Conservation (phyloP, 768 basidiomycete genomes). For the Naganishia vishniacii region DNA sequence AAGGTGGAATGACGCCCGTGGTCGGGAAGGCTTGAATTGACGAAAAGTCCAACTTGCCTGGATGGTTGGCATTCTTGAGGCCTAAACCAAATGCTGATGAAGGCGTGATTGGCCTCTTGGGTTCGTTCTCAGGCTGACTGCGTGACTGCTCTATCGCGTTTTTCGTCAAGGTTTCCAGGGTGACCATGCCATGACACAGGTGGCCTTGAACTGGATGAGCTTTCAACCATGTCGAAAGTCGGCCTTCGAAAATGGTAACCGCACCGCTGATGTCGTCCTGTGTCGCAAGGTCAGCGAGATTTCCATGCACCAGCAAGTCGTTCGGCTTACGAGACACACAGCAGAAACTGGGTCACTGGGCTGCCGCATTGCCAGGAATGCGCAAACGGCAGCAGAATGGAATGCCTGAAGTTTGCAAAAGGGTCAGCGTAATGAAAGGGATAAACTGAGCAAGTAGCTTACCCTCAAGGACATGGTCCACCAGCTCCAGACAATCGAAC, state of each 20-base stretch:
- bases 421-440: neutral
- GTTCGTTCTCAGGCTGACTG: neutral
- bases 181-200: constrained; percentile 41
- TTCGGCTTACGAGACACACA: constrained; percentile 38
- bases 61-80: neutral
- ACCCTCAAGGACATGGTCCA: constrained; percentile 46
- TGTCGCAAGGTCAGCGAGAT: neutral
- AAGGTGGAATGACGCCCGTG: constrained; percentile 16
- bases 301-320: neutral
- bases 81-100: neutral
- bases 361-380: constrained; percentile 44
- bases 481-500: constrained; percentile 44
- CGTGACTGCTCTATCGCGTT: constrained; percentile 29
- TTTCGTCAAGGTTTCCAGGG: constrained; percentile 40
- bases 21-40: constrained; percentile 26
- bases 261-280: constrained; percentile 41
- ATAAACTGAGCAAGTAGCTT: constrained; percentile 41
- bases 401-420: constrained; percentile 1
- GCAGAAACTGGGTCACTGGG: constrained; percentile 37
- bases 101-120: neutral
- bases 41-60: constrained; percentile 14
- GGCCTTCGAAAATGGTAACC: constrained; percentile 39
- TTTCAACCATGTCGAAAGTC: constrained; percentile 38
- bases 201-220: constrained; percentile 46
- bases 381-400: constrained; percentile 25